These are phyloP conservation scores for Peronospora destructor DNA, from an alignment of 352 stramenopile species.

Conservation along the genomic window DNA sequence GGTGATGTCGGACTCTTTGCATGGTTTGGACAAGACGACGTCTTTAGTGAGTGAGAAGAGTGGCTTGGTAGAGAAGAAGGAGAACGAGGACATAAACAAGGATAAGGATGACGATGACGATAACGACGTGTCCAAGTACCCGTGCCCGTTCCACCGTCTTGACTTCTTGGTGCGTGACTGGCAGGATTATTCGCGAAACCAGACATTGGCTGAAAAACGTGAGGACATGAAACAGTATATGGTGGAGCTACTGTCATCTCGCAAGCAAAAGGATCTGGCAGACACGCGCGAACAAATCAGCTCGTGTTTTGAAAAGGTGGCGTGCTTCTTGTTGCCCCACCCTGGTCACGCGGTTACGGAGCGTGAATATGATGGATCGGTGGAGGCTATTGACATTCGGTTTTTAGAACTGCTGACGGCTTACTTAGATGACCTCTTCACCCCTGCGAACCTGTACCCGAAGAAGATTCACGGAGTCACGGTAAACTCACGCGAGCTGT, in stretches of 20 bases:
- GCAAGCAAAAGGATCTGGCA: slow-evolving; percentile 90
- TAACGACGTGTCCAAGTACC: slow-evolving; percentile 11
- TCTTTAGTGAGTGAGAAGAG: slow-evolving; percentile 32
- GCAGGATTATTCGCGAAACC: slow-evolving; percentile 93
- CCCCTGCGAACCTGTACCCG: slow-evolving; percentile 65
- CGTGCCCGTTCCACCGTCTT: slow-evolving; percentile 94
- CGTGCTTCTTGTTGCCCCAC: slow-evolving; percentile 94
- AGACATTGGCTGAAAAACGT: slow-evolving; percentile 83
- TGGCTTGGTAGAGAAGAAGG: slow-evolving; percentile 15
- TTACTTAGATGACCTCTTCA: slow-evolving; percentile 94
- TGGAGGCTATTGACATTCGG: slow-evolving; percentile 89
- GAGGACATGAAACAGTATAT: slow-evolving; percentile 94
- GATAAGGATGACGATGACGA: slow-evolving; percentile 25
- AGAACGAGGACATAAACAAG: slow-evolving; percentile 30
- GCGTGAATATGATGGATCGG: slow-evolving; percentile 93
- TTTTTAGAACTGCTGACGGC: slow-evolving; percentile 93
- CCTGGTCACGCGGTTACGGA: slow-evolving; percentile 95
- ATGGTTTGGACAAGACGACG: slow-evolving; percentile 34
- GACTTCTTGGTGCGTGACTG: slow-evolving; percentile 99
- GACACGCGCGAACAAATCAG: slow-evolving; percentile 95
- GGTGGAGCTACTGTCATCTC: slow-evolving; percentile 86
- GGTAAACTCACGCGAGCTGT: slow-evolving; percentile 91
- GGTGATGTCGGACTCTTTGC: slow-evolving; percentile 7
- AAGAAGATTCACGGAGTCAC: slow-evolving; percentile 94
- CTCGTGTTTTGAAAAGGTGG: slow-evolving; percentile 93